Evolutionary conservation across 257 asterid species (phyloP).

Genomic region (Mentha longifolia): DNA sequence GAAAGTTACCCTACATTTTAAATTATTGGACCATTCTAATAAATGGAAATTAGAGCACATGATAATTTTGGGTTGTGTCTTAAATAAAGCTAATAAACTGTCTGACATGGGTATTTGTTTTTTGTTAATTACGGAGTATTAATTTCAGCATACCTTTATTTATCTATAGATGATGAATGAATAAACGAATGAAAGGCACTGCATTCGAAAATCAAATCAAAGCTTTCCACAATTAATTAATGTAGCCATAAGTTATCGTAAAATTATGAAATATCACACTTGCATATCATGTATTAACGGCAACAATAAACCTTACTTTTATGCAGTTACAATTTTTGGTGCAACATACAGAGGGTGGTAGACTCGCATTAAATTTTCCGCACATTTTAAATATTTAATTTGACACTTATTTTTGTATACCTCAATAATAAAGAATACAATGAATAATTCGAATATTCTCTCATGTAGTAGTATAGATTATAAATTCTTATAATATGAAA

Average conservation of each 20-base stretch:
- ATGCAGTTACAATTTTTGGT: not conserved
- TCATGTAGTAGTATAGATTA: no score
- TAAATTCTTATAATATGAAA: no score
- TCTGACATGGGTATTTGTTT: no score
- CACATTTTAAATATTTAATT: not conserved
- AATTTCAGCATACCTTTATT: not conserved
- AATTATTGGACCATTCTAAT: not conserved
- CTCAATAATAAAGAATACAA: no score
- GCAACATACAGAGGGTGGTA: constrained; percentile 9
- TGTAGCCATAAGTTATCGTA: not conserved
- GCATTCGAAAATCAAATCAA: not conserved
- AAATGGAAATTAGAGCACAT: not conserved
- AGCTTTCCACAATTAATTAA: not conserved
- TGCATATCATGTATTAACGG: no score
- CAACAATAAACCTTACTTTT: not conserved
- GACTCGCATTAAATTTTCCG: not conserved
- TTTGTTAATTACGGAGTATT: no score
- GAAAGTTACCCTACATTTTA: not conserved
- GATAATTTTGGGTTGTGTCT: not conserved
- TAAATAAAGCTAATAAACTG: not conserved
- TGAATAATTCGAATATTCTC: no score
- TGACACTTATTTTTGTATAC: no score
- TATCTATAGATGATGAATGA: not conserved
- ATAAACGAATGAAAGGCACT: not conserved
- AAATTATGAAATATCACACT: no score